These are phyloP conservation scores for Neofusicoccum laricinum DNA, from an alignment of 2,329 filamentous ascomycete species.

Conservation along the genomic window DNA sequence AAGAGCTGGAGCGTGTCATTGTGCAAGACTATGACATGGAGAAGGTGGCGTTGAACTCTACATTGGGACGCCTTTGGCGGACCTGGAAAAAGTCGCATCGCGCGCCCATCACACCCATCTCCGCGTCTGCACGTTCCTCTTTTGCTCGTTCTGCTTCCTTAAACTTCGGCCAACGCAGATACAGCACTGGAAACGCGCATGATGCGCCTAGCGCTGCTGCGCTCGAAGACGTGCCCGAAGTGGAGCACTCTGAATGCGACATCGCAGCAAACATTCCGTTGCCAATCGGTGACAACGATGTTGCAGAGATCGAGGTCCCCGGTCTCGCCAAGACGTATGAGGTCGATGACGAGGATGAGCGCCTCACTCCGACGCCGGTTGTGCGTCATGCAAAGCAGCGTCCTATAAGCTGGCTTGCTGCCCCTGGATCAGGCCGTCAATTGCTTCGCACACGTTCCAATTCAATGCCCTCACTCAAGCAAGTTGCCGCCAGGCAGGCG, in stretches of 20 bases:
- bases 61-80: constrained; percentile 85
- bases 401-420: constrained; percentile 23
- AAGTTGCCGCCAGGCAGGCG: not conserved
- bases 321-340: constrained; percentile 59
- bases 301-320: constrained; percentile 78
- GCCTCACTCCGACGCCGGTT: not conserved
- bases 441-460: not conserved
- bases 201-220: constrained; percentile 12
- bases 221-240: constrained; percentile 34
- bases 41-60: constrained; percentile 83
- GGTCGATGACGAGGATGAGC: constrained; percentile 38
- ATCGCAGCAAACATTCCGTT: constrained; percentile 64
- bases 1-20: constrained; percentile 66
- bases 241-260: constrained; percentile 43
- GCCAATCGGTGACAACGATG: constrained; percentile 63
- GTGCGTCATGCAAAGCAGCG: not conserved
- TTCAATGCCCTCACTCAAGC: constrained; percentile 3
- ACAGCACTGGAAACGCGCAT: constrained; percentile 13
- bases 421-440: constrained; percentile 24
- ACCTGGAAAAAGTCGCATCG: constrained; percentile 88
- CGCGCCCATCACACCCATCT: constrained; percentile 25
- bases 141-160: not conserved
- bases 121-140: constrained; percentile 19
- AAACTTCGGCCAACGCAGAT: not conserved
- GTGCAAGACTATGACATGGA: constrained; percentile 92